Percentiles rank a stretch among this genome's conserved stretches.
Evolutionary conservation across 176 grass and related monocot species (phyloP).

Genomic region (Cymbopogon citratus): DNA sequence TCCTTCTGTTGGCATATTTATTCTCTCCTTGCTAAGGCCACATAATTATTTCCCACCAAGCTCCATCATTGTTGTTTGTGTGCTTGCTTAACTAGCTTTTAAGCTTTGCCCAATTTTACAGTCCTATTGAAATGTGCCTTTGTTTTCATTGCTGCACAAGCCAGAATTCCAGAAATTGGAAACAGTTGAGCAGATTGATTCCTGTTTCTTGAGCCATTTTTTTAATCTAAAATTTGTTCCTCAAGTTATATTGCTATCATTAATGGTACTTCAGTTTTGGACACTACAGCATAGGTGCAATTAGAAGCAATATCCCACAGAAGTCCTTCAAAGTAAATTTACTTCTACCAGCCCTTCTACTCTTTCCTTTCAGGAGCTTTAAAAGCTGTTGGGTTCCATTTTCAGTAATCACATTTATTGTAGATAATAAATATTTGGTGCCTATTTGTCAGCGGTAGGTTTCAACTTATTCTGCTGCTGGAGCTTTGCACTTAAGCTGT

Average conservation of each 20-base stretch:
- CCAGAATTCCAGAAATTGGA: background rate
- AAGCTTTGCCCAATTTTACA: background rate
- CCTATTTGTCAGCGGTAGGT: background rate
- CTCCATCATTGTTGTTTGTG: background rate
- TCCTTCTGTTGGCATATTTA: conserved; percentile 1
- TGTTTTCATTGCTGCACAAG: background rate
- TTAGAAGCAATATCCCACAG: background rate
- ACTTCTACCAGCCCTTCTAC: background rate
- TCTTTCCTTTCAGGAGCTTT: background rate
- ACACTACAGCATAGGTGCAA: background rate
- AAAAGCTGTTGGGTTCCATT: background rate
- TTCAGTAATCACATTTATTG: background rate
- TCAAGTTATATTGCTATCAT: background rate
- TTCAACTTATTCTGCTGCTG: background rate
- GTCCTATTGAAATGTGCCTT: background rate
- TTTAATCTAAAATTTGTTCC: background rate
- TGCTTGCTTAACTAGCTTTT: background rate
- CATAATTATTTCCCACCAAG: background rate
- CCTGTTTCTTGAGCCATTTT: background rate
- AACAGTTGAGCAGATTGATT: background rate
- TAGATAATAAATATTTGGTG: background rate
- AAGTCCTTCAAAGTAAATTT: background rate
- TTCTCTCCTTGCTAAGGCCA: conserved; percentile 1
- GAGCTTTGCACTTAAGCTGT: background rate
- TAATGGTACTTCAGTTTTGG: background rate